These are phyloP conservation scores for Seiridium cupressi DNA, from an alignment of 2,329 filamentous ascomycete genomes.

Conservation along the genomic window DNA sequence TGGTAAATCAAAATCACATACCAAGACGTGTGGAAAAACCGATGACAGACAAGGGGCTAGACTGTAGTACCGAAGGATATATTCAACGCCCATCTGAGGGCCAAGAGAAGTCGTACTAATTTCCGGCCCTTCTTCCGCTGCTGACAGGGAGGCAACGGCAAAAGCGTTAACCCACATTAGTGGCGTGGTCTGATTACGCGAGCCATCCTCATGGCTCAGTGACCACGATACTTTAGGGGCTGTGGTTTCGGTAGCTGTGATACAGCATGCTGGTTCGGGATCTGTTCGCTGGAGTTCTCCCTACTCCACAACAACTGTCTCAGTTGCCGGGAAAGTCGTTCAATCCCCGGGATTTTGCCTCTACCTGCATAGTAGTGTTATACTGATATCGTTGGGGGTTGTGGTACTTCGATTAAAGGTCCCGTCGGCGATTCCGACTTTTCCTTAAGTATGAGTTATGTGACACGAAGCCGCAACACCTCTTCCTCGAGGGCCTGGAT, in stretches of 20 bases:
- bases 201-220: background rate
- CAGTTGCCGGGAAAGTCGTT: too few species aligned
- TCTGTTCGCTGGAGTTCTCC: background rate
- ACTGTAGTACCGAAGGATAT: background rate
- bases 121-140: background rate
- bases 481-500: constrained; percentile 3
- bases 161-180: background rate
- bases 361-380: too few species aligned
- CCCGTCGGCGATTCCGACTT: background rate
- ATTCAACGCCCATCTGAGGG: background rate
- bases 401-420: too few species aligned
- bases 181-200: background rate
- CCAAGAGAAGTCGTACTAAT: background rate
- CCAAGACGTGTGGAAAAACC: background rate
- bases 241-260: background rate
- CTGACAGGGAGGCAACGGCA: background rate
- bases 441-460: background rate
- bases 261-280: background rate
- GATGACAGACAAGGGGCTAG: background rate
- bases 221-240: background rate
- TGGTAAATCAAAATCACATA: background rate
- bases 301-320: background rate
- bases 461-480: background rate
- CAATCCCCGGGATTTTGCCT: too few species aligned
- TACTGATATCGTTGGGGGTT: too few species aligned